Percentiles rank a stretch among this genome's conserved stretches.
Conservation (phyloP, 495 filamentous ascomycete genomes). For the Neurospora hispaniola region DNA sequence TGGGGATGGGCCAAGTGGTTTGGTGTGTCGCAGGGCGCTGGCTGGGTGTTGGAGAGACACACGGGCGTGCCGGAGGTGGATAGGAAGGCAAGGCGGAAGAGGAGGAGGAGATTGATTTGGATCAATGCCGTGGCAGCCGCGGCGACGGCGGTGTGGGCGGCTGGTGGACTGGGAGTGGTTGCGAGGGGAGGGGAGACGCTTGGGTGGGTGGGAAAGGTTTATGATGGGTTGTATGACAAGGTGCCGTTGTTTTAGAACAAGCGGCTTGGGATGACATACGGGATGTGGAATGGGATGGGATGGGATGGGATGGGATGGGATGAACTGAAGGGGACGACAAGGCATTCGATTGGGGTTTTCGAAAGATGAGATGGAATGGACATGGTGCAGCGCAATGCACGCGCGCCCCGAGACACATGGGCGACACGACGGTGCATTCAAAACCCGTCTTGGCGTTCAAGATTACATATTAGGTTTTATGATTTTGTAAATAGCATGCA, state of each 20-base stretch:
- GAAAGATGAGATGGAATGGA: neutral
- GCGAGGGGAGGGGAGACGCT: conserved; percentile 55
- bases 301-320: neutral
- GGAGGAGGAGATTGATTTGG: conserved; percentile 53
- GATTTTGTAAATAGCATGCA: neutral
- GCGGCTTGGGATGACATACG: neutral
- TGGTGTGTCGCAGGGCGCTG: conserved; percentile 35
- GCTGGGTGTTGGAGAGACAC: conserved; percentile 14
- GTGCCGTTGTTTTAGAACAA: conserved; percentile 16
- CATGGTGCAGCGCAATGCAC: neutral
- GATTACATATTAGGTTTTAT: neutral
- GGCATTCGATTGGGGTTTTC: too few relatives aligned
- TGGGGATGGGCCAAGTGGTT: conserved; percentile 78
- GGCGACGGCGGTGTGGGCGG: conserved; percentile 61
- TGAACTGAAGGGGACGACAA: neutral
- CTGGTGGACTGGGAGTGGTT: conserved; percentile 68
- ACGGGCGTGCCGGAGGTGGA: conserved; percentile 22
- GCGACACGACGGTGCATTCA: neutral
- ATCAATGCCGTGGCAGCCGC: conserved; percentile 52
- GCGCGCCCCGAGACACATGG: neutral
- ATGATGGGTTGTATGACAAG: conserved; percentile 47
- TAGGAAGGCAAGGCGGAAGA: conserved; percentile 32
- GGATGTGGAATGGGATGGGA: neutral
- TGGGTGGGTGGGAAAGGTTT: conserved; percentile 72
- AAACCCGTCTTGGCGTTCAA: neutral